Evolutionary conservation across 75 land plant species (phyloP).

Genomic region (Ceratopteris richardii): DNA sequence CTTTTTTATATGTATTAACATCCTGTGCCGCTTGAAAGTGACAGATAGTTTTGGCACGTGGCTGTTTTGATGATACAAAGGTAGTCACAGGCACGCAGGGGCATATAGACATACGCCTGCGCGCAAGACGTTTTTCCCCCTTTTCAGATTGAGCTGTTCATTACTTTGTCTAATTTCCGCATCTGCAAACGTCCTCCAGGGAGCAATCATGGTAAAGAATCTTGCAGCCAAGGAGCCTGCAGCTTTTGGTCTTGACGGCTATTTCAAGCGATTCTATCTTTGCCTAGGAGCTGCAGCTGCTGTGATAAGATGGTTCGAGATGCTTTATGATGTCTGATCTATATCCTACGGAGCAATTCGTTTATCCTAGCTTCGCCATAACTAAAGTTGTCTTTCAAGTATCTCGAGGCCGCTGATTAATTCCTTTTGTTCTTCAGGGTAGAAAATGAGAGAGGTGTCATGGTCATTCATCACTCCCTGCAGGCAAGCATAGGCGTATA

Average conservation of each 20-base stretch:
- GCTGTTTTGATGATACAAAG: constrained; percentile 97
- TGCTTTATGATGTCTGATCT: too few species aligned
- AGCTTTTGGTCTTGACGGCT: constrained; percentile 62
- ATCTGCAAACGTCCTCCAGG: constrained; percentile 31
- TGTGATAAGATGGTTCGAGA: constrained; percentile 61
- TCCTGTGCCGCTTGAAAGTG: too few species aligned
- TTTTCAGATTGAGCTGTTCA: neutral
- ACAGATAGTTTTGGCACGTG: constrained; percentile 68
- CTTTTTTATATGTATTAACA: constrained; percentile 4
- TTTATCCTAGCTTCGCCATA: too few species aligned
- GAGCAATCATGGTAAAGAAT: constrained; percentile 66
- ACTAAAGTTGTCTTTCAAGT: too few species aligned
- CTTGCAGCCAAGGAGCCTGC: constrained; percentile 72
- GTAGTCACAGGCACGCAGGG: too few species aligned
- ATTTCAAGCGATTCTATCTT: constrained; percentile 88
- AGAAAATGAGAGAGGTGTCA: constrained; percentile 31
- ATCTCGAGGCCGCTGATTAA: too few species aligned
- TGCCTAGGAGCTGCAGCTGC: constrained; percentile 95
- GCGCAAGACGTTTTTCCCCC: neutral
- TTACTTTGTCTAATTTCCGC: too few species aligned
- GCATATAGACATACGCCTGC: too few species aligned
- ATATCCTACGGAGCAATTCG: too few species aligned
- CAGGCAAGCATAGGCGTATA: constrained; percentile 22
- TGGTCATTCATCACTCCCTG: constrained; percentile 23
- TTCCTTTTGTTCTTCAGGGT: constrained; percentile 23